These are phyloP conservation scores for Dactylorhiza incarnata DNA, from an alignment of 106 monocot species.

Conservation along the genomic window DNA sequence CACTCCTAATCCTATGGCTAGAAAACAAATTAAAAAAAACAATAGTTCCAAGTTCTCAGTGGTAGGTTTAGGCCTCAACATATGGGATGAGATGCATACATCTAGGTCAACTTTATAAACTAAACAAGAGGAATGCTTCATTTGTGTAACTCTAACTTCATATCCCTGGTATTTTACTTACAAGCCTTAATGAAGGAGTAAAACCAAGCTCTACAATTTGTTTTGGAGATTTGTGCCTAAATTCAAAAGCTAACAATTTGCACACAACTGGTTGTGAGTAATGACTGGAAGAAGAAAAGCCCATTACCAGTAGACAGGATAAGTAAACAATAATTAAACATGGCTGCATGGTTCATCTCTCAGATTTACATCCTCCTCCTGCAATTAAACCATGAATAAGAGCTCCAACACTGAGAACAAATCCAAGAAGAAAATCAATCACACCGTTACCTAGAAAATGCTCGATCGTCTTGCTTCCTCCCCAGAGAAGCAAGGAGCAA, in stretches of 20 bases:
- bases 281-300: background rate
- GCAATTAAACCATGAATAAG: background rate
- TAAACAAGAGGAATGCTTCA: background rate
- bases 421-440: background rate
- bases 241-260: background rate
- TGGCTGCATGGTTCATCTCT: background rate
- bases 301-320: background rate
- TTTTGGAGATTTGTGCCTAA: background rate
- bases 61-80: background rate
- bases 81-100: background rate
- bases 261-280: background rate
- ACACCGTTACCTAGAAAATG: background rate
- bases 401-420: background rate
- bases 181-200: background rate
- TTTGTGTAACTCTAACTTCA: background rate
- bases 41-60: background rate
- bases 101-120: background rate
- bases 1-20: background rate
- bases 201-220: background rate
- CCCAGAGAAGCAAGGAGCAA: conserved; percentile 1
- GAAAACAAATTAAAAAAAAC: background rate
- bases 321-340: background rate
- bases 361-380: background rate
- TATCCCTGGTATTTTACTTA: background rate
- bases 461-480: background rate